A percentile compares a stretch with the other conserved stretches of the same genome.
Evolutionary conservation across 176 grass and related monocot genomes (phyloP).

Genomic region (Tuctoria greenei): DNA sequence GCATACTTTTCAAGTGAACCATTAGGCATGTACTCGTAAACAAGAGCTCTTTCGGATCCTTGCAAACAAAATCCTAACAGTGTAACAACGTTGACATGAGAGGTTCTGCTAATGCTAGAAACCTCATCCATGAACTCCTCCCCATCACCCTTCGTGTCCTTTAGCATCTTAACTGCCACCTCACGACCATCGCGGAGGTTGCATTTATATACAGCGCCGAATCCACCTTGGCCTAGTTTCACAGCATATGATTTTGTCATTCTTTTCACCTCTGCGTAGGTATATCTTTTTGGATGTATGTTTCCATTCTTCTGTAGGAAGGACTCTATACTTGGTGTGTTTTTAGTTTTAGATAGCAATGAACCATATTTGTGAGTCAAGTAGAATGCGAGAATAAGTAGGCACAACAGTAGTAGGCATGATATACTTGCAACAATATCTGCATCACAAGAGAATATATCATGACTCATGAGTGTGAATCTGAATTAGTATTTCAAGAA

Average conservation of each 20-base stretch:
- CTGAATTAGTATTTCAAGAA: not conserved
- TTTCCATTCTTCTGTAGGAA: constrained; percentile 38
- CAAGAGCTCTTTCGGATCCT: constrained; percentile 48
- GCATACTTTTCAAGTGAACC: constrained; percentile 40
- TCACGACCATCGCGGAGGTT: not conserved
- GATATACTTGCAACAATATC: not conserved
- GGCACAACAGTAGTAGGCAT: not conserved
- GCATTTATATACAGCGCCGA: constrained; percentile 47
- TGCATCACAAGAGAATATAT: not conserved
- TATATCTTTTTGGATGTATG: constrained; percentile 30
- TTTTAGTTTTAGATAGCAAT: not conserved
- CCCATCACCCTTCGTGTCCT: constrained; percentile 25
- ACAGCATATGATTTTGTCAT: constrained; percentile 42
- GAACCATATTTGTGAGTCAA: not conserved
- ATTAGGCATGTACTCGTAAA: constrained; percentile 59
- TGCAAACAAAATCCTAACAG: constrained; percentile 49
- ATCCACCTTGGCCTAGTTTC: constrained; percentile 62
- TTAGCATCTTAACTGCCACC: constrained; percentile 47
- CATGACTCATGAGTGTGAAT: not conserved
- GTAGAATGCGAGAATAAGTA: not conserved
- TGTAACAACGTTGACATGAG: constrained; percentile 48
- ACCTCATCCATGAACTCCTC: constrained; percentile 59
- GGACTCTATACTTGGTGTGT: constrained; percentile 11
- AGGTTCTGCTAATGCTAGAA: constrained; percentile 42
- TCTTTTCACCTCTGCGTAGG: constrained; percentile 48